Base-by-base conservation (phyloP, 306 rosid species). In the Castanea sativa region DNA sequence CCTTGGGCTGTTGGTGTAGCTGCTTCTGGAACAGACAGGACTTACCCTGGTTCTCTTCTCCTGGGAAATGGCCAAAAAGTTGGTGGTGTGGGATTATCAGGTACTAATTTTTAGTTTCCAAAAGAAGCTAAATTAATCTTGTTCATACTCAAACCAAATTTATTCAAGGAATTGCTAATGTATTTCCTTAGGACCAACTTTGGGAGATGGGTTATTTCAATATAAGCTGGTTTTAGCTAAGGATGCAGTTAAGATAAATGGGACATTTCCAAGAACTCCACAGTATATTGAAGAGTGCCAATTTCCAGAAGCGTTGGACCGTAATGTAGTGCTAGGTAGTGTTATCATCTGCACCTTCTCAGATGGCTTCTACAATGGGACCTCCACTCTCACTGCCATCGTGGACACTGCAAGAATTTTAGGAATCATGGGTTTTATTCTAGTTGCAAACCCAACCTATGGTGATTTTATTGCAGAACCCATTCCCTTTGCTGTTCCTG, bases 1-100 rank as follows among this genome's bases (percentile, higher is more conserved):
- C 99, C 99, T 6, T 95, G 98, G 98, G 87, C 85, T 4, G 70
- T 91, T 0, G 85, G 92, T 35, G 97, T 87, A 21, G 98, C 90
- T 4, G 86, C 97, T 52, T 86, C 89, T 67, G 71, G 78, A 81
- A 95, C 97, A 1, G 92, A 90, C 76, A 88, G 98, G 88, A 78
- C 3, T 18, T 91, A 89, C 81, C 78, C 74, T 15, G 29, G 82
- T 79, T 86, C 87, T 55, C 85, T 95, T 71, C 71, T 88, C 35
- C 97, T 93, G 33, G 92, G 88, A 72, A 89, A 95, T 83, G 93
- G 94, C 80, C 85, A 21, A 12, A 49, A 78, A 55, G 7, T 90
- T 5, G 38, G 56, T 49, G 98, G 97, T 3, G 79, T 83, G 2
- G 97, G 97, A 71, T 75, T 95, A 21, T 83, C 97, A 84, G 92